Base-by-base conservation (phyloP, 1,139 yeast genomes). In the Kodamaea ohmeri region DNA sequence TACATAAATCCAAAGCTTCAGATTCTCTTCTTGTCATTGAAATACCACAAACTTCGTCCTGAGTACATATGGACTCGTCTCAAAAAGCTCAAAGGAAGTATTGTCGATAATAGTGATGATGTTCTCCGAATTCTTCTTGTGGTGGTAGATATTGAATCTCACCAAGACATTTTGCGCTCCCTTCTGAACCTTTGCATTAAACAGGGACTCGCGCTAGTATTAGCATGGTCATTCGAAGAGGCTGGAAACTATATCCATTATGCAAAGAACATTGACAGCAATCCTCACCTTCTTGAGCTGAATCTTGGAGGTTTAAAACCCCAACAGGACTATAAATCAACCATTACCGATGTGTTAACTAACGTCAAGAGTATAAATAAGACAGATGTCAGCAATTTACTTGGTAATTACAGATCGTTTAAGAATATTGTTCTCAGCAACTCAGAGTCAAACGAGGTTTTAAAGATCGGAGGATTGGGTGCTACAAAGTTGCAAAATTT, bases 11-110 rank as follows among this genome's bases (percentile, higher is more conserved):
- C 80, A 1, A 72, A 75, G 3, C 68, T 88, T 32, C 83, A 87
- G 44, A 78, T 84, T 2, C 59, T 90, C 4, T 89, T 86, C 48
- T 67, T 90, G 15, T 80, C 94, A 4, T 60, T 90, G 37, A 81
- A 85, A 43, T 92, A 90, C 59, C 95, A 89, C 58, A 83, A 84
- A 50, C 65, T 90, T 31, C 90, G 85, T 45, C 96, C 96, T 0
- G 97, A 89, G 54, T 89, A 92, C 52, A 78, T 92, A 3, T 78
- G 80, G 67, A 76, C 77, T 41, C 73, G 94, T 39, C 68, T 89
- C 50, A 77, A 76, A 45, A 79, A 80, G 39, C 46, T 67, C 27
- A 63, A 65, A 40, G 62, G 64, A 32, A 35, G 41, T 11, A 32
- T 36, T 4, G 36, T 25, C 8, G 38, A 38, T 14, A 18, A 29